These are phyloP conservation scores for Cymodocea nodosa DNA, from an alignment of 116 monocot genomes.

Conservation along the genomic window DNA sequence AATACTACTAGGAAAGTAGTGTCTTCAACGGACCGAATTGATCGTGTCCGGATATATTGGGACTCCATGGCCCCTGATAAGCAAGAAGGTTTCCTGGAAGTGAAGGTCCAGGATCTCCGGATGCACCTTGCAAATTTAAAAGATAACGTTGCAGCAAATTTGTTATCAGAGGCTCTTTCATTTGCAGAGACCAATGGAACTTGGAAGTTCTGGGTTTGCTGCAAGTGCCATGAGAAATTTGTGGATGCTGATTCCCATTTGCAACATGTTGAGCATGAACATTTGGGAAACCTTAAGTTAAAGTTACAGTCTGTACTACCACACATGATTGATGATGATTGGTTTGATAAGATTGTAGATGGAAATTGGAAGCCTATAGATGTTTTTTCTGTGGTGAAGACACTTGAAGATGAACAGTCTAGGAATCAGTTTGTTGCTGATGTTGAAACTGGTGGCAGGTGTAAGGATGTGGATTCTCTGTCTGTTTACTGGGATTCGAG, in stretches of 20 bases:
- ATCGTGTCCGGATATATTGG: constrained; percentile 55
- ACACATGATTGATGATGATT: constrained; percentile 44
- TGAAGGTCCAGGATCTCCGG: constrained; percentile 37
- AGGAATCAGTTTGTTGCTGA: constrained; percentile 9
- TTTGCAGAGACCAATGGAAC: constrained; percentile 30
- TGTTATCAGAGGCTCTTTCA: constrained; percentile 46
- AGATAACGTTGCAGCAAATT: constrained; percentile 28
- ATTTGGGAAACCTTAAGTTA: constrained; percentile 36
- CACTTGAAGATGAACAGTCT: constrained; percentile 31
- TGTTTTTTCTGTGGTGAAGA: constrained; percentile 20
- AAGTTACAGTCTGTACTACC: constrained; percentile 52
- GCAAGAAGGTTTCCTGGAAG: constrained; percentile 33
- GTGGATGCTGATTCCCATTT: constrained; percentile 31
- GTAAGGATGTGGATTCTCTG: constrained; percentile 22
- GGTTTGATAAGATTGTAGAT: constrained; percentile 48
- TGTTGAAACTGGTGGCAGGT: constrained; percentile 11
- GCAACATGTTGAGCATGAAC: constrained; percentile 53
- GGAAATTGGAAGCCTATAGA: constrained; percentile 71
- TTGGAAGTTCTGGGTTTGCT: constrained; percentile 80
- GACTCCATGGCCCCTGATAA: constrained; percentile 47
- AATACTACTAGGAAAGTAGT: constrained; percentile 34
- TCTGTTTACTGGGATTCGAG: constrained; percentile 28
- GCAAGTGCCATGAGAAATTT: constrained; percentile 52
- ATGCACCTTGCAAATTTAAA: constrained; percentile 34
- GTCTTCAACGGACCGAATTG: constrained; percentile 34